Evolutionary conservation across 2,329 filamentous ascomycete genomes (phyloP).

Genomic region (Lasiodiplodia citricola): DNA sequence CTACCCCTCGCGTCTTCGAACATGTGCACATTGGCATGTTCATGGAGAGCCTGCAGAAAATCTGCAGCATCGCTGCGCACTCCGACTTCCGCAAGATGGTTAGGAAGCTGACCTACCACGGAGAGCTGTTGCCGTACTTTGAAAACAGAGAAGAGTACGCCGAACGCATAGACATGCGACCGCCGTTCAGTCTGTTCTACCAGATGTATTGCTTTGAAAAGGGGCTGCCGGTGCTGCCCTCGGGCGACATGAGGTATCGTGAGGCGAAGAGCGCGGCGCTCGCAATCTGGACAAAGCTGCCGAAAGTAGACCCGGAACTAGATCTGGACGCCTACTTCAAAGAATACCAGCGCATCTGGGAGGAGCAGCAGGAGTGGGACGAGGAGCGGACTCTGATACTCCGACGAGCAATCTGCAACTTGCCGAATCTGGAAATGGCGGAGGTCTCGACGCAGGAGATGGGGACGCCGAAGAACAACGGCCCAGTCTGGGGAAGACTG

Average conservation of each 20-base stretch:
- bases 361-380: conserved; percentile 27
- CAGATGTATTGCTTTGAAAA: conserved; percentile 29
- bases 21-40: conserved; percentile 35
- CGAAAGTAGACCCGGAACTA: conserved; percentile 5
- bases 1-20: conserved; percentile 33
- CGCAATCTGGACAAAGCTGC: conserved; percentile 5
- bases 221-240: conserved; percentile 10
- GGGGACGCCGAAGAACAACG: conserved; percentile 14
- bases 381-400: background rate
- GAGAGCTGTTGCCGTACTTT: conserved; percentile 34
- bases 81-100: conserved; percentile 33
- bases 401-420: conserved; percentile 1
- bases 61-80: conserved; percentile 30
- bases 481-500: conserved; percentile 17
- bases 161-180: conserved; percentile 25
- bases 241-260: conserved; percentile 12
- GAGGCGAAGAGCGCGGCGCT: background rate
- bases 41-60: conserved; percentile 29
- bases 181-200: conserved; percentile 23
- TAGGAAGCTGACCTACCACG: conserved; percentile 34
- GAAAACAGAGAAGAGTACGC: conserved; percentile 19
- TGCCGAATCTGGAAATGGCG: conserved; percentile 17
- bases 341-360: conserved; percentile 4
- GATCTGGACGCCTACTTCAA: conserved; percentile 11
- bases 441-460: conserved; percentile 3